Evolutionary conservation across 163 green algal species (phyloP), one percentile per base, ranked within the genome.

Genomic region (Scenedesmus sp.): DNA sequence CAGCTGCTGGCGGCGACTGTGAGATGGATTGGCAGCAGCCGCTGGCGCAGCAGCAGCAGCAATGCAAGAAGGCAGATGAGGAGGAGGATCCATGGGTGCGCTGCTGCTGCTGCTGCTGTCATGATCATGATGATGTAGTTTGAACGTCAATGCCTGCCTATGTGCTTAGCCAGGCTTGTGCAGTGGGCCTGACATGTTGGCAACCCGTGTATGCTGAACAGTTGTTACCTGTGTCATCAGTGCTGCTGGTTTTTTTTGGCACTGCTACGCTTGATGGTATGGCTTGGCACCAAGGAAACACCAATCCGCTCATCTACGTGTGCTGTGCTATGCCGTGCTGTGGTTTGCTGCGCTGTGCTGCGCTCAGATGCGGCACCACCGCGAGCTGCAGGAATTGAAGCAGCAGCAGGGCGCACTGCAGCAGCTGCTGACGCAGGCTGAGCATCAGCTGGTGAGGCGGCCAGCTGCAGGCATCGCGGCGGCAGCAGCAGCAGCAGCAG

Each of bases 371-470:
- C 59, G 54, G n/a, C 83, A 77, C 8, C 26, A 77, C 20, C 56
- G 16, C 23, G 83, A 88, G 57, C n/a, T 88, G 26, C 83, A 88
- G 20, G 10, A 88, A 57, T 6, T 88, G 13, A 60, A 88, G 57
- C 83, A 88, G 57, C 83, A 88, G 83, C 83, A 88, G 57, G 83
- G 52, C 2, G 83, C 83, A 13, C n/a, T 88, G 0, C 16, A 55
- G n/a, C 57, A 64, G 52, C 57, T 88, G 83, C n/a, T 88, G 57
- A 57, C 26, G 20, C 83, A 88, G 83, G 83, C 83, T 59, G 83
- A 88, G 12, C 59, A 88, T 20, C 83, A 88, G 59, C 57, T 88
- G 83, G 83, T 88, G 46, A 88, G 83, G 12, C 46, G 15, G 16
- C 26, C 1, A 60, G 26, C 66, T 34, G 66, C 66, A 76, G 66